Evolutionary conservation across 768 basidiomycete genomes (phyloP), one percentile per base, ranked within the genome.

Genomic region (Serendipita indica): DNA sequence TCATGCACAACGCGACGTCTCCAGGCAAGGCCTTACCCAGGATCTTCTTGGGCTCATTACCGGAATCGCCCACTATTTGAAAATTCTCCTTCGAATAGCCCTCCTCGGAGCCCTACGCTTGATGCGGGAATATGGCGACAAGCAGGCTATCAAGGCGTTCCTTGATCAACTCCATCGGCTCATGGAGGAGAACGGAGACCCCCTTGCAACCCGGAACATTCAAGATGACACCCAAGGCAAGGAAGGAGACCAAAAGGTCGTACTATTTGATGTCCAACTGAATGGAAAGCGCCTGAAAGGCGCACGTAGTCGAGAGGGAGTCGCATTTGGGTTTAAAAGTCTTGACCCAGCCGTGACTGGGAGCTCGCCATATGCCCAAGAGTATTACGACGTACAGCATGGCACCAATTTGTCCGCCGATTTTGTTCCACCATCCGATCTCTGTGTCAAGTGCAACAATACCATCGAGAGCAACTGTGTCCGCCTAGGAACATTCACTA

Each of bases 401-500:
- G 49, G 49, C 7, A 54, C 49, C n/a, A 27, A 18, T 30, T 16
- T 54, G 22, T 18, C 49, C 5, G 49, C 49, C 4, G 30, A 54
- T 10, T 54, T 54, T 18, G 12, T 30, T 33, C 25, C 86, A 14
- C 89, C 89, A 5, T 87, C 86, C 14, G 96, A 99, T 72, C 79
- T 92, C 35, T 99, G 96, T 67, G 80, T 90, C 56, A 83, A 81
- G 66, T 99, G 96, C 69, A 77, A 79, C 37, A 74, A 82, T 62
- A 94, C 94, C 0, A 89, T 99, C 25, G 96, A 99, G 71, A 96
- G 98, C 69, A 94, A 98, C 64, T 98, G 96, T 66, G 87, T 90
- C 43, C 79, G 96, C 59, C 72, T 94, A 27, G 96, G 92, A 32
- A 93, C 91, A 18, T 94, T 92, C 72, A 85, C 89, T 66, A 79